A percentile compares a stretch with the other conserved stretches of the same genome.
phyloP scores from a whole-genome alignment of 208 protist species.

The Novymonas esmeraldas region DNA sequence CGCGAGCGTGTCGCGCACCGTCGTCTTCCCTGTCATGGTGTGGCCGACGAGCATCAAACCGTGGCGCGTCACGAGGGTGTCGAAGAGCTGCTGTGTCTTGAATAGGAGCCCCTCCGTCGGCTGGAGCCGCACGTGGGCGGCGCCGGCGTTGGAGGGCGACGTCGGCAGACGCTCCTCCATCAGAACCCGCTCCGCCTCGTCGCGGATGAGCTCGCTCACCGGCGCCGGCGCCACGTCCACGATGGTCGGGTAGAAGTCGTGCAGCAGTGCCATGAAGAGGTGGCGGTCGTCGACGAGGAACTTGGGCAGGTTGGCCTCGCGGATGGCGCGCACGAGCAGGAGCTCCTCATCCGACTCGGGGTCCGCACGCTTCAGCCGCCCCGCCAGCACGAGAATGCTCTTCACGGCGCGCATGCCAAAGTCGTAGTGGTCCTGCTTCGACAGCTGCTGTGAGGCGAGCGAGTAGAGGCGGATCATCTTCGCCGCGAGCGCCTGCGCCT shows the following conservation, averaged over 20 bases:
- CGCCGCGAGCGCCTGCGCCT: slow-evolving; percentile 87
- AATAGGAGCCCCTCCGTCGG: slow-evolving; percentile 73
- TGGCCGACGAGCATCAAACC: slow-evolving; percentile 96
- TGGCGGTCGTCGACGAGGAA: slow-evolving; percentile 91
- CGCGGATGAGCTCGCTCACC: slow-evolving; percentile 58
- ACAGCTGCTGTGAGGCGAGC: slow-evolving; percentile 94
- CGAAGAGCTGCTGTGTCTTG: slow-evolving; percentile 93
- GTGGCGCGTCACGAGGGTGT: slow-evolving; percentile 90
- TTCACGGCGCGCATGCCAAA: slow-evolving; percentile 96
- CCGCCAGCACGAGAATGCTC: slow-evolving; percentile 94
- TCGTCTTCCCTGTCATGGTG: slow-evolving; percentile 95
- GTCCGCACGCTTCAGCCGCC: slow-evolving; percentile 85
- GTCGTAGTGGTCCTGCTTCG: slow-evolving; percentile 96
- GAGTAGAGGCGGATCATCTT: slow-evolving; percentile 97
- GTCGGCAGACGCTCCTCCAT: slow-evolving; percentile 36
- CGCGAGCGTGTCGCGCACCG: slow-evolving; percentile 76
- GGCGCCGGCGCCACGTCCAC: slow-evolving; percentile 34
- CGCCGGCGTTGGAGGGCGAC: not conserved
- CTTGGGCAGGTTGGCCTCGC: slow-evolving; percentile 94
- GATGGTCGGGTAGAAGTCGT: slow-evolving; percentile 90
- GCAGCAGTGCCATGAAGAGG: slow-evolving; percentile 91
- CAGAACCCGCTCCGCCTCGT: slow-evolving; percentile 50
- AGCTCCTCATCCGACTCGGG: slow-evolving; percentile 90
- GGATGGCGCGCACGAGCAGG: slow-evolving; percentile 90
- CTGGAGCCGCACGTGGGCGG: slow-evolving; percentile 52